Percentiles rank a stretch among this genome's conserved stretches.
phyloP scores from a whole-genome alignment of 2,329 filamentous ascomycete species.

The Aschersonia sp. region DNA sequence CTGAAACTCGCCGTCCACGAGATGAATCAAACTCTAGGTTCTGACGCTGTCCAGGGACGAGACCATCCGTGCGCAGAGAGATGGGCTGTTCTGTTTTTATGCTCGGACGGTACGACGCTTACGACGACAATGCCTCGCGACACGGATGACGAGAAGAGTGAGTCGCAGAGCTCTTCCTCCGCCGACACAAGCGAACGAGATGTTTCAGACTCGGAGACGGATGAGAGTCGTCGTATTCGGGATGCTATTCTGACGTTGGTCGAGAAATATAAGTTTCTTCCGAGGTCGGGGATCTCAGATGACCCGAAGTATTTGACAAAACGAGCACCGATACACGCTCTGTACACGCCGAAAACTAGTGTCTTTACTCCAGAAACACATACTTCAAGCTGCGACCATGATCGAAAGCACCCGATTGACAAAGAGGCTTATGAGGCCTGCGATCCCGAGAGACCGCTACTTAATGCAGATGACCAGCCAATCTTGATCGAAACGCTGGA shows the following conservation, averaged over 20 bases:
- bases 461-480: constrained; percentile 27
- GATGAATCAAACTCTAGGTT: constrained; percentile 51
- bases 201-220: constrained; percentile 46
- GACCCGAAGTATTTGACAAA: constrained; percentile 56
- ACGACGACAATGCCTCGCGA: constrained; percentile 62
- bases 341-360: constrained; percentile 45
- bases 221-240: constrained; percentile 67
- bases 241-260: constrained; percentile 70
- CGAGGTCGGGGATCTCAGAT: constrained; percentile 44
- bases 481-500: constrained; percentile 61
- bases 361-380: constrained; percentile 36
- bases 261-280: constrained; percentile 68
- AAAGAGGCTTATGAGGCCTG: too few relatives aligned
- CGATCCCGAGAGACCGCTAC: too few relatives aligned
- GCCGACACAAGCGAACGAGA: constrained; percentile 46
- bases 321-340: constrained; percentile 46
- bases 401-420: constrained; percentile 18
- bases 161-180: constrained; percentile 48
- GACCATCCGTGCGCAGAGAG: constrained; percentile 70
- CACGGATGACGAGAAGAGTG: constrained; percentile 48
- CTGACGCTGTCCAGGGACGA: constrained; percentile 48
- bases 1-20: constrained; percentile 56
- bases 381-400: constrained; percentile 44
- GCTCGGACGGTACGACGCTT: constrained; percentile 54
- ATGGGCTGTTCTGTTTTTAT: constrained; percentile 73